Conservation (phyloP, 2,329 filamentous ascomycete species). For the Fusarium agapanthi region DNA sequence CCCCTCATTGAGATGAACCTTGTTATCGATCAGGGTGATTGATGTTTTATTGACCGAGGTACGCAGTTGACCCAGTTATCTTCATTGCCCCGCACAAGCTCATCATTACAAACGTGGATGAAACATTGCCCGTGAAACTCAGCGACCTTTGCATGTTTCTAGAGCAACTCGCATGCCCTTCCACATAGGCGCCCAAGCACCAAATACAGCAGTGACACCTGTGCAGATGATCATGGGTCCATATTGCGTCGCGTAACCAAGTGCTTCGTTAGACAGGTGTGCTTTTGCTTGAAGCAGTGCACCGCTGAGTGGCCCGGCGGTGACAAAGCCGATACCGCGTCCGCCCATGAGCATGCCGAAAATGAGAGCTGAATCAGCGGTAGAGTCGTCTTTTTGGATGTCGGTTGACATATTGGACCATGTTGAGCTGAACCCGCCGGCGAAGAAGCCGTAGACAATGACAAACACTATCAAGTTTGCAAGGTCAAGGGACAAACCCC, state of each 20-base stretch:
- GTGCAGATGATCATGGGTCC: conserved; percentile 47
- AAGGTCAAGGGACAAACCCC: conserved; percentile 63
- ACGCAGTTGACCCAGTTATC: neutral
- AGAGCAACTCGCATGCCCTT: conserved; percentile 41
- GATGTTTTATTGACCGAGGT: neutral
- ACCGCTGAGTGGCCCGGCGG: conserved; percentile 43
- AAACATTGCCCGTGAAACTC: neutral
- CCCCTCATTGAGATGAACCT: neutral
- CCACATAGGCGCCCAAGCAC: conserved; percentile 47
- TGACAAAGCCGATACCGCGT: conserved; percentile 42
- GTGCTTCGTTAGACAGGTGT: conserved; percentile 33
- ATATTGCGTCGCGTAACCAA: conserved; percentile 45
- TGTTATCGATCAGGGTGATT: neutral
- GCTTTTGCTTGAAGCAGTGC: conserved; percentile 37
- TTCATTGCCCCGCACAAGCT: neutral
- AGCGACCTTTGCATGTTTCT: conserved; percentile 58
- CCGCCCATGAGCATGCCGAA: conserved; percentile 46
- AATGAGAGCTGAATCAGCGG: conserved; percentile 42
- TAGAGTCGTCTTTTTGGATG: conserved; percentile 42
- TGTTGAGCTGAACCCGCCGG: conserved; percentile 67
- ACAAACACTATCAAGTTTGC: conserved; percentile 66
- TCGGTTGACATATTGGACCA: conserved; percentile 64
- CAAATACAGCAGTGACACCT: conserved; percentile 43
- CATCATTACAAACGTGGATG: neutral
- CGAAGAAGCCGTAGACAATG: conserved; percentile 69